A percentile compares a stretch with the other conserved stretches of the same genome.
These are phyloP conservation scores for Raffaelea ambrosiae DNA, from an alignment of 2,329 filamentous ascomycete genomes.

Conservation along the genomic window DNA sequence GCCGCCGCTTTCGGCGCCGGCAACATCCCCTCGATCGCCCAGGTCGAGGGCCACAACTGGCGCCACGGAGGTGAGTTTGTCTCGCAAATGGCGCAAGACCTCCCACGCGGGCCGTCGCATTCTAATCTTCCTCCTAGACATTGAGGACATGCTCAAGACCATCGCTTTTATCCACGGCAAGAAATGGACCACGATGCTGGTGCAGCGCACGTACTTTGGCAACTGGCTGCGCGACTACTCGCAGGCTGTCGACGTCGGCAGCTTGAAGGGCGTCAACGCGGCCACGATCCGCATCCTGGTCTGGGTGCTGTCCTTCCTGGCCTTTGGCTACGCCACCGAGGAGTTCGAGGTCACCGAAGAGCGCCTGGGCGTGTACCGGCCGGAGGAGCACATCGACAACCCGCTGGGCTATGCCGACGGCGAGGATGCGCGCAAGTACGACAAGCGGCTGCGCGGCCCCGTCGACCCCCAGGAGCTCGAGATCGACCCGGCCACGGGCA, in stretches of 20 bases:
- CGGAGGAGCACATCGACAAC: constrained; percentile 68
- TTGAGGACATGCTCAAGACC: constrained; percentile 73
- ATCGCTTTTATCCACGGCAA: constrained; percentile 70
- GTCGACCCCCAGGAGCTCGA: constrained; percentile 64
- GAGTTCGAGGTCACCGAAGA: constrained; percentile 81
- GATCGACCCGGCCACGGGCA: constrained; percentile 70
- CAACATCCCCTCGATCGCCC: constrained; percentile 59
- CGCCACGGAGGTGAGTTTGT: constrained; percentile 50
- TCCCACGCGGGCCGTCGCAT: no score
- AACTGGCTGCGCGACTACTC: constrained; percentile 85
- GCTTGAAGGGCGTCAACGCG: constrained; percentile 68
- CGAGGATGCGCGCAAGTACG: constrained; percentile 72
- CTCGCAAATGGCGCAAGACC: neutral
- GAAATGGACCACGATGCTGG: constrained; percentile 74
- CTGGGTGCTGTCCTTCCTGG: constrained; percentile 74
- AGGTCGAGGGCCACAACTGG: constrained; percentile 62
- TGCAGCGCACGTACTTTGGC: constrained; percentile 74
- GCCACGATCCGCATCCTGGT: constrained; percentile 70
- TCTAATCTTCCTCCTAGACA: constrained; percentile 42
- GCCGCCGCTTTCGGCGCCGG: constrained; percentile 59
- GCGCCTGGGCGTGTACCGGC: constrained; percentile 69
- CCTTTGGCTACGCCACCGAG: constrained; percentile 76
- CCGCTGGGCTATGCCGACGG: constrained; percentile 82
- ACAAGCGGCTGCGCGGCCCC: constrained; percentile 72
- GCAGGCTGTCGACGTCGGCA: constrained; percentile 73